Evolutionary conservation across 371 early-diverging fungal genomes (phyloP).

Genomic region (Batkoa obscura): DNA sequence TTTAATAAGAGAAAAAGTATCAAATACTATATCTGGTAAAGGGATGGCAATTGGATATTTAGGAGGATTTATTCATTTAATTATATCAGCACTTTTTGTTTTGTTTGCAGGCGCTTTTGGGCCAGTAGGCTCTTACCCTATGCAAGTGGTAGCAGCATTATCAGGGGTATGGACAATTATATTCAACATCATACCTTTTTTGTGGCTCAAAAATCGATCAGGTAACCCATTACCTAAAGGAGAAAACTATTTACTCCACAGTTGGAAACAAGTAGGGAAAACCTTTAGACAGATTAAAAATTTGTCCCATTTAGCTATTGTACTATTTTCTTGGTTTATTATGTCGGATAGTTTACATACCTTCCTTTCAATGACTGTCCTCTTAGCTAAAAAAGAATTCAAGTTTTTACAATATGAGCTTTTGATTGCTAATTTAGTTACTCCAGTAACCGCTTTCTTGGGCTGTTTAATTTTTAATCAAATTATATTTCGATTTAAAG

Average conservation of each 20-base stretch:
- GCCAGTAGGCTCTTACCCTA: constrained; percentile 7
- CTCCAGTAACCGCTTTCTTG: constrained; percentile 19
- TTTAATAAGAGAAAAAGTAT: constrained; percentile 12
- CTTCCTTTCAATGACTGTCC: constrained; percentile 16
- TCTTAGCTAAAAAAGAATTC: constrained; percentile 12
- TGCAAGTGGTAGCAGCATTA: constrained; percentile 24
- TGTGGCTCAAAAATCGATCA: too few species aligned
- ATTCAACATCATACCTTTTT: neutral
- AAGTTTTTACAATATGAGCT: constrained; percentile 14
- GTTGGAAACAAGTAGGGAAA: too few species aligned
- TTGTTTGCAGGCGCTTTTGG: constrained; percentile 18
- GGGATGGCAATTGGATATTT: constrained; percentile 14
- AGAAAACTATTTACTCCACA: too few species aligned
- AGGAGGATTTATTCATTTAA: constrained; percentile 20
- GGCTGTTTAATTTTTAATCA: neutral
- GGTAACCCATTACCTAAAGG: too few species aligned
- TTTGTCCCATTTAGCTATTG: constrained; percentile 6
- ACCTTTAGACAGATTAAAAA: too few species aligned
- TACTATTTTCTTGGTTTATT: constrained; percentile 20
- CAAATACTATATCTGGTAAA: constrained; percentile 22
- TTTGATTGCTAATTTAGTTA: constrained; percentile 9
- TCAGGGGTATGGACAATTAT: constrained; percentile 28
- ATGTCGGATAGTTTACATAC: constrained; percentile 20
- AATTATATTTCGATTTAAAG: neutral
- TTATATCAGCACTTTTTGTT: constrained; percentile 18